phyloP scores from a whole-genome alignment of 2,329 filamentous ascomycete species.

The Harringtonia lauricola region DNA sequence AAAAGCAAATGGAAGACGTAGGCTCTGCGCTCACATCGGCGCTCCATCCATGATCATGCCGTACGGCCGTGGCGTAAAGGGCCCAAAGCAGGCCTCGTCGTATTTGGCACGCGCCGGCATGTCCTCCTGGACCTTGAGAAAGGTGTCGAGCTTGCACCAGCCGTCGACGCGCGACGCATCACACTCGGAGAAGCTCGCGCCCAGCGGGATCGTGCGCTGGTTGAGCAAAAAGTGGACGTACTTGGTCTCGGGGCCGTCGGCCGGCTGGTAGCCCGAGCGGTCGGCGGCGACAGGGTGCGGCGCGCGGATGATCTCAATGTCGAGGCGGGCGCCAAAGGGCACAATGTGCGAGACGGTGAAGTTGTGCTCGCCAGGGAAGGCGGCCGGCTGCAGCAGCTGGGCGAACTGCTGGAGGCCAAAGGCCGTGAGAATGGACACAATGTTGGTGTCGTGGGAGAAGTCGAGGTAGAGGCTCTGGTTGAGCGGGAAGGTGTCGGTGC shows the following conservation, averaged over 20 bases:
- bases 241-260: slow-evolving; percentile 41
- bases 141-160: slow-evolving; percentile 65
- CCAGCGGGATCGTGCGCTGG: slow-evolving; percentile 61
- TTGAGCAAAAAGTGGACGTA: slow-evolving; percentile 69
- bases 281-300: slow-evolving; percentile 50
- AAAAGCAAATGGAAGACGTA: not conserved
- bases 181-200: slow-evolving; percentile 54
- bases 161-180: slow-evolving; percentile 53
- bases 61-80: slow-evolving; percentile 36
- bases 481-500: slow-evolving; percentile 57
- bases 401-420: slow-evolving; percentile 63
- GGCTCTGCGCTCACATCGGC: slow-evolving; percentile 16
- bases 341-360: slow-evolving; percentile 57
- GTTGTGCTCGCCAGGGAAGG: slow-evolving; percentile 45
- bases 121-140: slow-evolving; percentile 49
- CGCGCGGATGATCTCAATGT: slow-evolving; percentile 62
- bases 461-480: slow-evolving; percentile 67
- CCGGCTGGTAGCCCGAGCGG: slow-evolving; percentile 36
- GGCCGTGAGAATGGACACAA: slow-evolving; percentile 57
- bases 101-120: slow-evolving; percentile 49
- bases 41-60: slow-evolving; percentile 38
- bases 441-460: slow-evolving; percentile 70
- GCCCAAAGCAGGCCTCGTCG: slow-evolving; percentile 55
- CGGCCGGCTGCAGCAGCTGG: slow-evolving; percentile 41
- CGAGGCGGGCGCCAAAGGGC: slow-evolving; percentile 61